These are phyloP conservation scores for Suillus fuscotomentosus DNA, from an alignment of 768 basidiomycete genomes.

Conservation along the genomic window DNA sequence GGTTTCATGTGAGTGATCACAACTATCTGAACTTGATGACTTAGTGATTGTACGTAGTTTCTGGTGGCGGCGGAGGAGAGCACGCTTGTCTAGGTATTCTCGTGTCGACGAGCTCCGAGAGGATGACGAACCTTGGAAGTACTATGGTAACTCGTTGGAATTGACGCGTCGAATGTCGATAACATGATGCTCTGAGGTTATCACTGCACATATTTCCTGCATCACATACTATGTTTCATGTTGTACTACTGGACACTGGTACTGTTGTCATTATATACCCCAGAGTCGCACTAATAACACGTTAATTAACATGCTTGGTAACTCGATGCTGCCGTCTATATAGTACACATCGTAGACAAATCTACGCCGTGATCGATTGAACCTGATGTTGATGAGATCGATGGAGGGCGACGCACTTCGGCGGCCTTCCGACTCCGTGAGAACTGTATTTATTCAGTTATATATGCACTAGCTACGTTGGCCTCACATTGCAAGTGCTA, in stretches of 20 bases:
- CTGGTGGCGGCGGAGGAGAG: slow-evolving; percentile 27
- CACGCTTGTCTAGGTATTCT: slow-evolving; percentile 18
- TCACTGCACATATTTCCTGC: background rate
- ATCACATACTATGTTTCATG: background rate
- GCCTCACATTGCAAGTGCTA: background rate
- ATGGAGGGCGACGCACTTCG: too few relatives aligned
- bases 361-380: background rate
- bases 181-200: background rate
- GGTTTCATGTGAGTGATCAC: slow-evolving; percentile 32
- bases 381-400: too few relatives aligned
- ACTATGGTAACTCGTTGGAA: slow-evolving; percentile 14
- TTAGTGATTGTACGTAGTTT: slow-evolving; percentile 15
- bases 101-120: slow-evolving; percentile 28
- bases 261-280: background rate
- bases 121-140: slow-evolving; percentile 29
- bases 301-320: background rate
- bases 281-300: background rate
- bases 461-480: too few relatives aligned
- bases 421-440: too few relatives aligned
- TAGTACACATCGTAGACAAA: background rate
- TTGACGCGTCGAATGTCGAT: background rate
- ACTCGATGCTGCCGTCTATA: background rate
- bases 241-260: background rate
- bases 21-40: background rate
- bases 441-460: too few relatives aligned